A percentile compares a stretch with the other conserved stretches of the same genome.
These are phyloP conservation scores for Melaleuca alternifolia DNA, from an alignment of 345 rosid species.

Conservation along the genomic window DNA sequence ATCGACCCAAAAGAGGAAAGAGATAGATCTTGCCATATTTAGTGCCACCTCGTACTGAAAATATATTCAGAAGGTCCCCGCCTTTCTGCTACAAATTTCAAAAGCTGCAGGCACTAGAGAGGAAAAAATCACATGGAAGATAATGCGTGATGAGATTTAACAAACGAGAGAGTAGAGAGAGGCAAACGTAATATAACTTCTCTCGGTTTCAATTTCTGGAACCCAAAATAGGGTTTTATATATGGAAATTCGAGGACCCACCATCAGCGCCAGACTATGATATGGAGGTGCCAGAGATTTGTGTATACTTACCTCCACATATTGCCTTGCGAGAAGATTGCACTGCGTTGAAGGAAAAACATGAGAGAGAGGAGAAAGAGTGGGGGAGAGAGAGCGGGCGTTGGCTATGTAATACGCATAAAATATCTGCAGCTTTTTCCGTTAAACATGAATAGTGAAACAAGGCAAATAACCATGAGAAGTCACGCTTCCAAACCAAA, in stretches of 20 bases:
- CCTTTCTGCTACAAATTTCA: background rate
- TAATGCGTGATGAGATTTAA: background rate
- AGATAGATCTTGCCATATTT: background rate
- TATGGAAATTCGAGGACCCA: background rate
- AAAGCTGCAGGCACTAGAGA: background rate
- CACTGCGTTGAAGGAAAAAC: background rate
- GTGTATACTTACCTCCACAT: background rate
- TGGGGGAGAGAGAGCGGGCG: background rate
- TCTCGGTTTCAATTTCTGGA: background rate
- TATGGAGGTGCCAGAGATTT: background rate
- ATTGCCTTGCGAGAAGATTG: background rate
- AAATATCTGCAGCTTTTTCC: background rate
- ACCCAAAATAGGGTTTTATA: background rate
- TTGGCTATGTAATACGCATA: background rate
- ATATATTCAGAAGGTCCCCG: background rate
- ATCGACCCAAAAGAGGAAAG: background rate
- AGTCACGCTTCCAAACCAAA: slow-evolving; percentile 28
- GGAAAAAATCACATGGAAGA: background rate
- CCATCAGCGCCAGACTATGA: background rate
- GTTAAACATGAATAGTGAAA: slow-evolving; percentile 17
- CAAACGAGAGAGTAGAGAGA: background rate
- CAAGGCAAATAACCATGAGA: slow-evolving; percentile 17
- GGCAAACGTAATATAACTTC: background rate
- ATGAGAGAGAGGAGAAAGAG: background rate
- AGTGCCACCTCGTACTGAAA: background rate